A percentile compares a stretch with the other conserved stretches of the same genome.
These are phyloP conservation scores for Populus hybrid DNA, from an alignment of 441 rosid genomes.

Conservation along the genomic window DNA sequence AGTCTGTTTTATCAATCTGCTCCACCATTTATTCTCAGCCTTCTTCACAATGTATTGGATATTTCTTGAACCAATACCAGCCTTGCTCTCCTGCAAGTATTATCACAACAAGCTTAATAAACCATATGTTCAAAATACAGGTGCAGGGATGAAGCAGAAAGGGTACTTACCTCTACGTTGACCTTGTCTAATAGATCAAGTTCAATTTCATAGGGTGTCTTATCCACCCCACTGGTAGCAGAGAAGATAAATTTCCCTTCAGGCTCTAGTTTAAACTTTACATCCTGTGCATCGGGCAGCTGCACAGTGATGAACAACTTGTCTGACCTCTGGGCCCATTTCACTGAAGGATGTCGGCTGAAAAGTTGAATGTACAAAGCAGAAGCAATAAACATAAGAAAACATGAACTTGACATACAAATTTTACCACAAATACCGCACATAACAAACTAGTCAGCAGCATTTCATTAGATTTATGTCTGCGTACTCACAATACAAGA, in stretches of 20 bases:
- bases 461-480: no score
- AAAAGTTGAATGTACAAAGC: conserved; percentile 3
- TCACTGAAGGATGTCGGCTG: conserved; percentile 61
- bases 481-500: no score
- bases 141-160: neutral
- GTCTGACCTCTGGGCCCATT: conserved; percentile 72
- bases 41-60: conserved; percentile 51
- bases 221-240: conserved; percentile 46
- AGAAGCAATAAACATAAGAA: neutral
- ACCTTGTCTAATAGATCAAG: conserved; percentile 51
- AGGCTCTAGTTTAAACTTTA: conserved; percentile 58
- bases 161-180: conserved; percentile 43
- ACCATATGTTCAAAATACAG: neutral
- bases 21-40: conserved; percentile 69
- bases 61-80: conserved; percentile 43
- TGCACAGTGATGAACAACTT: conserved; percentile 53
- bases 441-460: no score
- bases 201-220: conserved; percentile 50
- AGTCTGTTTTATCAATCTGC: conserved; percentile 46
- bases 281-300: conserved; percentile 64
- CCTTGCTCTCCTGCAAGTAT: conserved; percentile 58
- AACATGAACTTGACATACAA: neutral
- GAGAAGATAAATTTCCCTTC: conserved; percentile 60
- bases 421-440: no score
- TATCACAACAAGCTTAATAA: neutral